phyloP scores from a whole-genome alignment of 2,329 filamentous ascomycete species.

The Fusarium tuaranense region DNA sequence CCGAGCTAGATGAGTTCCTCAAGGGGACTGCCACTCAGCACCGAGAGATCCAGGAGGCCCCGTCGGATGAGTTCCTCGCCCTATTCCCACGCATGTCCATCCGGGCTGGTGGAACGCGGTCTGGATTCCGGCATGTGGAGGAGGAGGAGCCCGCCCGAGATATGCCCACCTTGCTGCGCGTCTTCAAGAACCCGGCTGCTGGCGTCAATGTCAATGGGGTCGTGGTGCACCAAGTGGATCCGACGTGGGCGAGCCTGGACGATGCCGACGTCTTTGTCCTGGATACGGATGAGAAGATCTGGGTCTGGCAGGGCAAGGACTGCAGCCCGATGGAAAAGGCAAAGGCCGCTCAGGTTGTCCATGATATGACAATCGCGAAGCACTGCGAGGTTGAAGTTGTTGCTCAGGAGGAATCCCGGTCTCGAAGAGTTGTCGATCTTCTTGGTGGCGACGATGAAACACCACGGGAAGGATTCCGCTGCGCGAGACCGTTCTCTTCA shows the following conservation, averaged over 20 bases:
- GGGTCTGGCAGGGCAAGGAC: conserved; percentile 75
- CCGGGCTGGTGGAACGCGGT: conserved; percentile 68
- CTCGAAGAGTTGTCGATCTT: conserved; percentile 66
- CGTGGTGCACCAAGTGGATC: conserved; percentile 73
- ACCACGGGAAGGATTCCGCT: conserved; percentile 53
- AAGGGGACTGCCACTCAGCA: conserved; percentile 72
- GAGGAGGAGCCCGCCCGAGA: conserved; percentile 54
- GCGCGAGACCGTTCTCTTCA: conserved; percentile 55
- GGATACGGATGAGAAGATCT: conserved; percentile 73
- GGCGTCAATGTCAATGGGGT: conserved; percentile 59
- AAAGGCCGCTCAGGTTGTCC: conserved; percentile 75
- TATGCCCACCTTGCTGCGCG: conserved; percentile 66
- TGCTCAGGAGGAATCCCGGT: conserved; percentile 68
- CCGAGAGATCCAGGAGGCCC: conserved; percentile 70
- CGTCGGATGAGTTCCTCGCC: conserved; percentile 69
- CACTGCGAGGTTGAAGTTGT: conserved; percentile 74
- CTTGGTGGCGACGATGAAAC: conserved; percentile 62
- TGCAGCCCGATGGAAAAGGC: conserved; percentile 78
- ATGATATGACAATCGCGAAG: conserved; percentile 73
- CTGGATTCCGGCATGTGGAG: conserved; percentile 74
- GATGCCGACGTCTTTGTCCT: conserved; percentile 75
- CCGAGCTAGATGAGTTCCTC: conserved; percentile 76
- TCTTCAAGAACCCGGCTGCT: conserved; percentile 69
- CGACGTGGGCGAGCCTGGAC: conserved; percentile 71
- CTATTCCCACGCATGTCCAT: conserved; percentile 73